Evolutionary conservation across 108 stramenopile genomes (phyloP), one percentile per base, ranked within the genome.

Genomic region (Bacterosira constricta): DNA sequence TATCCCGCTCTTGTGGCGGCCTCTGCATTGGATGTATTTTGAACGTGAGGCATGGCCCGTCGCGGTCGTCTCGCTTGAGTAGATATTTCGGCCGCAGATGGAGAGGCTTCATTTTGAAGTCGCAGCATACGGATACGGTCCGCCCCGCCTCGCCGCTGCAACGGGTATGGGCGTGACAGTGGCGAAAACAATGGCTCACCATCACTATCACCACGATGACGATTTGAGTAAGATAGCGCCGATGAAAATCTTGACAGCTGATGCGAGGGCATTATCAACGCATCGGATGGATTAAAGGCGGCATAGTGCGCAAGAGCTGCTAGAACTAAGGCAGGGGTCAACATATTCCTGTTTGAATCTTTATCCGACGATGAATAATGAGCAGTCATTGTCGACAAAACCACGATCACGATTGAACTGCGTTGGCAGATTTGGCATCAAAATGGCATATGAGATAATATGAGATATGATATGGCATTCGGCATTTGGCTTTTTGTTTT

Each of bases 1-100:
- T 66, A 79, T 9, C 77, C 77, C 23, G 70, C 77, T 61, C 65
- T 58, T 8, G 50, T 54, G 13, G 77, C 77, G 34, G 64, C 65
- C 59, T 79, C 77, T 0, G 46, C 64, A 6, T 42, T 29, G 5
- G 59, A 66, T 25, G 57, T 36, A 30, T 21, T 60, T 49, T 63
- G 51, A 35, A 70, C 59, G 51, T 71, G 77, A 1, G 77, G 65
- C 64, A 79, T 52, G 31, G 70, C 69, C 31, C 77, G 62, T 25
- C 51, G 44, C 0, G 77, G 77, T 17, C 34, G 34, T 21, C 15
- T 35, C 55, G 18, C 0, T 37, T 18, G 17, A 0, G 11, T 8
- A 20, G 46, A 47, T 47, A 23, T 47, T 47, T 47, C 47, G 0
- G 47, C 11, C 47, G 47, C 26, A 1, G 21, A 13, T 13, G 7